Base-by-base conservation (phyloP, 768 basidiomycete genomes). In the Trametes maxima region DNA sequence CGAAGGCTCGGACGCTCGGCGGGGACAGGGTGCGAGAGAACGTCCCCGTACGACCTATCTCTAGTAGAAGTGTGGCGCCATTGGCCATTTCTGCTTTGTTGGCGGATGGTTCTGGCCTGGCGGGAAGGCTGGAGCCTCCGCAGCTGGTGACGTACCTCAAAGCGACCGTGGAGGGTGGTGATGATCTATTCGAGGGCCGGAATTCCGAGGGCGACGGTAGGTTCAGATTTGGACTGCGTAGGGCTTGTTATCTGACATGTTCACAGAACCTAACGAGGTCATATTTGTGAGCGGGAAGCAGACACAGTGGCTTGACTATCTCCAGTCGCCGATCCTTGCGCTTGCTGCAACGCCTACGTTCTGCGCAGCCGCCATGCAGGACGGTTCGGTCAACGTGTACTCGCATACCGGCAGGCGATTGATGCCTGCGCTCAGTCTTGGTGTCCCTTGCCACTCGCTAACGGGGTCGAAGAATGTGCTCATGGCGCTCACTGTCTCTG, bases 231-330 rank as follows among this genome's bases (percentile, higher is more conserved):
- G 54, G 10, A 12, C 53, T 12, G 2, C 24, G 37, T 39, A 4
- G 2, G 11, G 17, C 17, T 12, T 14, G 16, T 36, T 17, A 37
- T 47, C 51, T 21, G 36, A 51, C 11, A 36, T 58, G 10, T 39
- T 22, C 28, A 8, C 59, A 87, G 89, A 81, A n/a, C 78, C 81
- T 4, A 82, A 83, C 17, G 93, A 94, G 68, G 80, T 98, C 16
- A 75, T 82, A 6, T 86, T 86, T 60, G 75, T 83, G 55, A 82
- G 77, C 68, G 80, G 82, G 36, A 87, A 86, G 75, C 83, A 88
- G 60, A 89, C 86, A 12, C 85, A 90, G 55, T 98, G 95, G 94
- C 74, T 95, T 45, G 95, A 98, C 73, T 98, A 91, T 74, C 68
- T 96, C 8, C 85, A 90, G 1, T 84, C 83, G 2, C 87, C 89